Evolutionary conservation across 2,329 filamentous ascomycete genomes (phyloP).

Genomic region (Aspergillus fumigatiaffinis): DNA sequence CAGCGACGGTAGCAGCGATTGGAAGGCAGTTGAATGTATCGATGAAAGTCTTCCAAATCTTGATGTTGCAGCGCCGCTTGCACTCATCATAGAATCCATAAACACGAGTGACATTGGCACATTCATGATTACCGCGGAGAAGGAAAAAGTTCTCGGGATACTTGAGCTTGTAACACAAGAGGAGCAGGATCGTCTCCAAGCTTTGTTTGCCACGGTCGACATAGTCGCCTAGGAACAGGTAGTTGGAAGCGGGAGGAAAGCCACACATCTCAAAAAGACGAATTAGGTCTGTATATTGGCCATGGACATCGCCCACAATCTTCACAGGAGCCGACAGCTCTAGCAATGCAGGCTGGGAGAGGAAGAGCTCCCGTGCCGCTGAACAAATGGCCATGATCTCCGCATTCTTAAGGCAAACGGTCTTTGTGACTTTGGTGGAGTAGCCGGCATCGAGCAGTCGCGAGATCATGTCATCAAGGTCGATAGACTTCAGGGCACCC

Average conservation of each 20-base stretch:
- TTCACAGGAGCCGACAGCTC: conserved; percentile 95
- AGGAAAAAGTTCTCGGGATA: conserved; percentile 98
- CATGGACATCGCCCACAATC: conserved; percentile 95
- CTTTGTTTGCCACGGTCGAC: conserved; percentile 96
- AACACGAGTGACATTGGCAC: conserved; percentile 90
- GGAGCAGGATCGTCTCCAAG: conserved; percentile 85
- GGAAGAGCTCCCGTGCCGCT: conserved; percentile 79
- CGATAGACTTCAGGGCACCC: conserved; percentile 84
- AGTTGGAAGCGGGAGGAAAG: conserved; percentile 88
- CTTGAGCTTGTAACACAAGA: conserved; percentile 96
- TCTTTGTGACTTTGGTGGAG: conserved; percentile 94
- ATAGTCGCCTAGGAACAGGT: conserved; percentile 91
- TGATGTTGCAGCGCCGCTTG: conserved; percentile 92
- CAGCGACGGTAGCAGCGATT: conserved; percentile 92
- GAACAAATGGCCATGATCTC: conserved; percentile 93
- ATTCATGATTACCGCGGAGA: conserved; percentile 91
- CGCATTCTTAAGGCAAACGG: conserved; percentile 93
- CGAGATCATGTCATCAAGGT: conserved; percentile 96
- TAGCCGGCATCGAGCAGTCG: conserved; percentile 91
- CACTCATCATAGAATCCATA: conserved; percentile 99
- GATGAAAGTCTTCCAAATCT: conserved; percentile 97
- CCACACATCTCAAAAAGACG: conserved; percentile 99
- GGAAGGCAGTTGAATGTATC: conserved; percentile 95
- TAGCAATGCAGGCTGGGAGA: conserved; percentile 86
- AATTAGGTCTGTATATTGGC: conserved; percentile 93